Base-by-base conservation (phyloP, 2,329 filamentous ascomycete genomes). In the Pseudocercospora pini-densiflorae region DNA sequence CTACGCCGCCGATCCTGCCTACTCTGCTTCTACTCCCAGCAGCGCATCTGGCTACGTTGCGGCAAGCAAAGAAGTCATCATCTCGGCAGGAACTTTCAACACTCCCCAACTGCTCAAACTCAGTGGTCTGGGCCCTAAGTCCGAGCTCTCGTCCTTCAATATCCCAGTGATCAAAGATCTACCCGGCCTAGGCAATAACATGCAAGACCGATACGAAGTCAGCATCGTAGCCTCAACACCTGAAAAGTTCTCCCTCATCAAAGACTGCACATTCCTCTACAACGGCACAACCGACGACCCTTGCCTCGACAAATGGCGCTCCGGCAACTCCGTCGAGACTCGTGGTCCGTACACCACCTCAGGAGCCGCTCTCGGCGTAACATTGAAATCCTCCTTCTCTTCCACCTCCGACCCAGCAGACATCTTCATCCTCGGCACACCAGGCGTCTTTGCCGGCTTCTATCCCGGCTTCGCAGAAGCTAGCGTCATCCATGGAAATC, bases 31-130 rank as follows among this genome's bases (percentile, higher is more conserved):
- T 8, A 54, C 59, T n/a, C 82, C 82, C 29, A 77, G 19, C 23
- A 53, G 12, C 24, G 10, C 69, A 8, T 71, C 78, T 6, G 82
- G 83, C 23, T 77, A 75, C 45, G 82, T 79, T 43, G 74, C 72
- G 8, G 82, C 83, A 1, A 79, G 75, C 19, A 76, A 77, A 29
- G 83, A 84, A 70, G 79, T 84, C 47, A 82, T 84, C 67, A 67
- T 84, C 51, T 77, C 81, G 8, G 83, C 75, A 5, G 88, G 88
- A 23, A 83, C 86, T 0, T 90, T 86, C 77, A 88, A 90, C 77
- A 85, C 85, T 1, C 88, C 88, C 6, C 88, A 91, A 75, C 78
- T 91, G 2, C 84, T 91, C 12, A 87, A 89, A 78, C 83, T 90
- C 1, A 86, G 82, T 59, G 89, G 89, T 19, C 82, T 91, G 33